Evolutionary conservation across 352 stramenopile species (phyloP), one percentile per base, ranked within the genome.

Genomic region (Pythium dissimile): DNA sequence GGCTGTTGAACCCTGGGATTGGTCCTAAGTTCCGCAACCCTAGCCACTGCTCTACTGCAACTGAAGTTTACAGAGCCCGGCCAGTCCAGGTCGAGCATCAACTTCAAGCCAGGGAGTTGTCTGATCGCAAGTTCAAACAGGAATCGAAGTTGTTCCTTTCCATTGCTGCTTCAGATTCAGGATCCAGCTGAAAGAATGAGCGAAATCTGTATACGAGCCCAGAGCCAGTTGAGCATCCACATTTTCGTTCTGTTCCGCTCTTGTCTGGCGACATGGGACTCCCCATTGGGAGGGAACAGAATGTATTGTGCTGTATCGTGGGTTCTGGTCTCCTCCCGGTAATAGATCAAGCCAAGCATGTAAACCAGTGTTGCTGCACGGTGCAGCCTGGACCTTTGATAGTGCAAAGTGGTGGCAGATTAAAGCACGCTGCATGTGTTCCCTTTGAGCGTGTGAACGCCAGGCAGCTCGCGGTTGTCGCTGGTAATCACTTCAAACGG

Each of bases 41-140:
- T 59, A 66, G 4, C 58, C 58, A 37, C 50, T 38, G 42, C 58
- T 55, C 30, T 60, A 66, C 58, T 66, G 58, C 58, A 66, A 66
- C 58, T 66, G 58, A 66, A 66, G 58, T 66, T 66, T 66, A 37
- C 58, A 59, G 37, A 60, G 48, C 23, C 55, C 9, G 38, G 12
- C 35, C 45, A 45, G 24, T 31, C 48, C 43, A 24, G 11, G 46
- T 11, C 23, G 26, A 55, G 18, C 8, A 31, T 53, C 39, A 64
- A 64, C 57, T 64, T 64, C 57, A 64, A 64, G 57, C n/a, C 27
- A 18, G 51, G 24, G 38, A 39, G 26, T 56, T 35, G 34, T 37
- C 15, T 10, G 42, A 54, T 47, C 35, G 42, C 35, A 57, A 39
- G 15, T 43, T 41, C 20, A 45, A 48, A 54, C 20, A 34, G 54